Base-by-base conservation (phyloP, 805 yeast species). In the Lipomyces orientalis region DNA sequence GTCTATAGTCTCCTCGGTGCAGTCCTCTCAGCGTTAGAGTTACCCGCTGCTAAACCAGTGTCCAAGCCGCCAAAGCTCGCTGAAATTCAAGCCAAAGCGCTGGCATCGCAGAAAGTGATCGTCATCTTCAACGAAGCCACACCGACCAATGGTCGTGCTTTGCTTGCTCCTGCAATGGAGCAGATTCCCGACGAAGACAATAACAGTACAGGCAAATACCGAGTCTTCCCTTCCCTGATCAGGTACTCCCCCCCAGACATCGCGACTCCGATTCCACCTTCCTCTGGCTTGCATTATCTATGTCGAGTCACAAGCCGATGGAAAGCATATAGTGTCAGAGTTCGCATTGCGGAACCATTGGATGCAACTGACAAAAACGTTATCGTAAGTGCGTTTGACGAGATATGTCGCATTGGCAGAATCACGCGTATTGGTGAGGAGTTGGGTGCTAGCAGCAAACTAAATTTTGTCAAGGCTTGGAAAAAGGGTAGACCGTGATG, bases 131-230 rank as follows among this genome's bases (percentile, higher is more conserved):
- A 49, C 12, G 73, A 71, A 54, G 97, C 97, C 0, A 90, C 97
- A 0, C 83, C 97, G 0, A 87, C 97, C 0, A 94, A 93, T 75
- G 95, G 96, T 61, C 87, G 88, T 69, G 87, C 93, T 0, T 75
- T 93, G 0, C 81, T 93, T 68, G 91, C 2, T 84, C 90, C 64
- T 79, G 80, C 46, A 59, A 75, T 3, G 70, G 55, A 35, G 54
- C 46, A 62, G 58, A 25, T 58, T 69, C 55, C 34, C 8, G 49
- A 43, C 22, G 54, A 39, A 19, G 19, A 54, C 37, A n/a, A 49
- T 34, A 43, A 43, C 8, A 12, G 39, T 64, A 66, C 43, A 63
- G 64, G 64, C 8, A 54, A 64, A 14, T 49, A 72, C 33, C 65
- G 62, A 9, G 59, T 75, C 3, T 79, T 65, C 63, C 75, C 80